phyloP scores from a whole-genome alignment of 2,329 filamentous ascomycete genomes.

The Herpomyces periplanetae region DNA sequence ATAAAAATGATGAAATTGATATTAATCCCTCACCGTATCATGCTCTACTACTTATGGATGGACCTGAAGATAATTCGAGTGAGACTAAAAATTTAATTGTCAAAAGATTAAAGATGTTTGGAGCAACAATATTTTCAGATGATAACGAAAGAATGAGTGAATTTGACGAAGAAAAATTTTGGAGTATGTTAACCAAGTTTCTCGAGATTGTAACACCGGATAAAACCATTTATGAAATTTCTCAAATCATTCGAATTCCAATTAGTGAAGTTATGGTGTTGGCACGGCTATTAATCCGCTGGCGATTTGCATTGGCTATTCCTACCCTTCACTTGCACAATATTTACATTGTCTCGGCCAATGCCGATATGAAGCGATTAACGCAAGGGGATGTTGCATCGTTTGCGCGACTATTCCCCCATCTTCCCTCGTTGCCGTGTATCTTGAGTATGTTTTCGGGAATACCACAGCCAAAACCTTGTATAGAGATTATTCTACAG shows the following conservation, averaged over 20 bases:
- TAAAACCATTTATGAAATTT: slow-evolving; percentile 30
- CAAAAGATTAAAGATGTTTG: no score
- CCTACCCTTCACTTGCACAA: slow-evolving; percentile 62
- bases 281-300: slow-evolving; percentile 74
- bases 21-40: slow-evolving; percentile 47
- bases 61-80: no score
- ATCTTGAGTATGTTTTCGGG: slow-evolving; percentile 53
- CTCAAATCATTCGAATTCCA: slow-evolving; percentile 27
- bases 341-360: slow-evolving; percentile 62
- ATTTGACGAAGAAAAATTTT: no score
- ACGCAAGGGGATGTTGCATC: slow-evolving; percentile 22
- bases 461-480: slow-evolving; percentile 39
- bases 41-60: slow-evolving; percentile 42
- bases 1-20: slow-evolving; percentile 15
- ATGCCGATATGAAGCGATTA: slow-evolving; percentile 35
- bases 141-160: no score
- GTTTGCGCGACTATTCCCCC: slow-evolving; percentile 42
- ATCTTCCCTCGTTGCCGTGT: slow-evolving; percentile 40
- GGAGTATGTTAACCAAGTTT: no score
- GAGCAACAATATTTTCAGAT: no score
- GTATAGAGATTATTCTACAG: no score
- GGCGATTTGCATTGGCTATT: slow-evolving; percentile 66
- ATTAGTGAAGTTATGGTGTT: slow-evolving; percentile 48
- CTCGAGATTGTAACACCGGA: no score
- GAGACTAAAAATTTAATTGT: no score